Conservation (phyloP, 164 flowering plant genomes). For the Vitis rupestris region DNA sequence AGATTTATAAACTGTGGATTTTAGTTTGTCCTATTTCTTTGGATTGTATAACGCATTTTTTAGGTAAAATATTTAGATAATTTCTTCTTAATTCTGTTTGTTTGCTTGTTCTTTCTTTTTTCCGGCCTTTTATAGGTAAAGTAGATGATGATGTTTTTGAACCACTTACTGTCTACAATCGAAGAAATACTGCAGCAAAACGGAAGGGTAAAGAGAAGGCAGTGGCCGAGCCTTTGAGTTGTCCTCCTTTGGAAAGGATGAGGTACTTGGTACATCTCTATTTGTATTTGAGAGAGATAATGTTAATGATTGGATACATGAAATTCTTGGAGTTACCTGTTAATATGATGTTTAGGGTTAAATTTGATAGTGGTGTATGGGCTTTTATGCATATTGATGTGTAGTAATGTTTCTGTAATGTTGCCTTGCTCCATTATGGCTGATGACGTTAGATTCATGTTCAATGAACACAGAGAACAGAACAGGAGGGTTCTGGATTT, state of each 20-base stretch:
- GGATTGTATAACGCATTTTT: too few relatives aligned
- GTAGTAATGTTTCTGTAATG: too few relatives aligned
- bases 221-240: constrained; percentile 16
- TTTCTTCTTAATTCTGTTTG: neutral
- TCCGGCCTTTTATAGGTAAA: neutral
- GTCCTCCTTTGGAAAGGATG: constrained; percentile 20
- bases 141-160: constrained; percentile 2
- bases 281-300: neutral
- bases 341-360: too few relatives aligned
- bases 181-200: constrained; percentile 23
- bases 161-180: constrained; percentile 24
- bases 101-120: neutral
- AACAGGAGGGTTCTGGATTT: too few relatives aligned
- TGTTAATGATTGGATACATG: neutral
- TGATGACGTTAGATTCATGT: too few relatives aligned
- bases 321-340: neutral
- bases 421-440: too few relatives aligned
- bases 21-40: too few relatives aligned
- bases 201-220: constrained; percentile 33
- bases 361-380: too few relatives aligned
- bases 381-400: too few relatives aligned
- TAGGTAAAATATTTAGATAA: too few relatives aligned
- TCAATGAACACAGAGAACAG: too few relatives aligned
- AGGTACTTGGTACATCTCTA: constrained; percentile 12
- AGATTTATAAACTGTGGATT: too few relatives aligned